phyloP scores from a whole-genome alignment of 768 basidiomycete species.

The Xanthoconium purpureum region DNA sequence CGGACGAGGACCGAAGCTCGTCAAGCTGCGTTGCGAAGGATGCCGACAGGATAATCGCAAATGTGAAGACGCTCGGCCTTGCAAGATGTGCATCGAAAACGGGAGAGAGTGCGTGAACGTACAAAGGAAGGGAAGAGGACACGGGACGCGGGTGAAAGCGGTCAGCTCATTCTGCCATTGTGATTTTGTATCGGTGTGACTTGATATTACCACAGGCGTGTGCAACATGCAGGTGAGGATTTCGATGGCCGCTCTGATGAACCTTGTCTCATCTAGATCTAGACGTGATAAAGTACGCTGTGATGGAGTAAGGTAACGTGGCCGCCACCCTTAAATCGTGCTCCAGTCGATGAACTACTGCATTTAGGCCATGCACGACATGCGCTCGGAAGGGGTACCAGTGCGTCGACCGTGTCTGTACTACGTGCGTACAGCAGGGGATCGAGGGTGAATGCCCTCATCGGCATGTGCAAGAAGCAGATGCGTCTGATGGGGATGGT shows the following conservation, averaged over 20 bases:
- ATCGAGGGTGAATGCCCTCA: slow-evolving; percentile 46
- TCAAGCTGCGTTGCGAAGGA: slow-evolving; percentile 57
- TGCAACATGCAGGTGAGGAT: slow-evolving; percentile 52
- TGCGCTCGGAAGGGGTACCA: slow-evolving; percentile 51
- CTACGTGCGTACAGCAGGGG: slow-evolving; percentile 44
- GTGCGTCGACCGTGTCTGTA: slow-evolving; percentile 50
- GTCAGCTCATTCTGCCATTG: slow-evolving; percentile 36
- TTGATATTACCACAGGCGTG: slow-evolving; percentile 45
- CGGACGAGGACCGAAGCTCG: slow-evolving; percentile 52
- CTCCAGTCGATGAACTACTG: slow-evolving; percentile 7
- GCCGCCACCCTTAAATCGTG: not conserved
- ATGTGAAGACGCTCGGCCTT: slow-evolving; percentile 60
- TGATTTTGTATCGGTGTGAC: slow-evolving; percentile 6
- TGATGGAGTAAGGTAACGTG: slow-evolving; percentile 50
- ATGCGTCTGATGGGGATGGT: slow-evolving; percentile 28
- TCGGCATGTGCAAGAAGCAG: slow-evolving; percentile 24
- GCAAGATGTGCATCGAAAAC: slow-evolving; percentile 47
- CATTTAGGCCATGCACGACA: slow-evolving; percentile 45
- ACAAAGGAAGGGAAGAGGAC: slow-evolving; percentile 52
- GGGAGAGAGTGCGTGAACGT: slow-evolving; percentile 47
- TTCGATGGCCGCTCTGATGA: slow-evolving; percentile 4
- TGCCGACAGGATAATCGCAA: slow-evolving; percentile 55
- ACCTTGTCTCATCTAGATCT: slow-evolving; percentile 14
- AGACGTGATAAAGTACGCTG: slow-evolving; percentile 65
- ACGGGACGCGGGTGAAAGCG: slow-evolving; percentile 59